Conservation (phyloP, 2,329 filamentous ascomycete species). For the Exophiala aquamarina region DNA sequence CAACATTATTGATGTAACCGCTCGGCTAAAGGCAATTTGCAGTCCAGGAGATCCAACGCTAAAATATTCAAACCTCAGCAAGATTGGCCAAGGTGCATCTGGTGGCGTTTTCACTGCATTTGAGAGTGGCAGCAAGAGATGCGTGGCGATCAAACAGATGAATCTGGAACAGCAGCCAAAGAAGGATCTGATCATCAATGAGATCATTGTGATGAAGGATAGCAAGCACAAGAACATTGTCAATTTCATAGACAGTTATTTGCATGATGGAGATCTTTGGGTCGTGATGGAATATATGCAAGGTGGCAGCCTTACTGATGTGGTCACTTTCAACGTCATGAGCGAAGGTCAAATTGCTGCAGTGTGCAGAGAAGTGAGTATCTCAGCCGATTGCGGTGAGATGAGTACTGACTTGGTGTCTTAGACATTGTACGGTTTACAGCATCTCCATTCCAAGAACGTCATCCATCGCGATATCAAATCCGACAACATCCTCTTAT, state of each 20-base stretch:
- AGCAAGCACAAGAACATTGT: slow-evolving; percentile 98
- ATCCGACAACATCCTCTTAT: slow-evolving; percentile 94
- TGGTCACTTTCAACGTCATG: slow-evolving; percentile 99
- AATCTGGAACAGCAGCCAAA: slow-evolving; percentile 97
- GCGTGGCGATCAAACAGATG: slow-evolving; percentile 99
- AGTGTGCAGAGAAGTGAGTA: slow-evolving; percentile 76
- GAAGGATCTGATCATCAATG: slow-evolving; percentile 98
- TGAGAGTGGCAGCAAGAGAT: slow-evolving; percentile 76
- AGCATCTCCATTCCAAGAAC: slow-evolving; percentile 94
- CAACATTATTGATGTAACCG: slow-evolving; percentile 77
- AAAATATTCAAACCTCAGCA: slow-evolving; percentile 82
- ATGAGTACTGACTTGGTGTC: slow-evolving; percentile 25
- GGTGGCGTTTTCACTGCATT: slow-evolving; percentile 93
- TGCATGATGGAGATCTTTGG: slow-evolving; percentile 89
- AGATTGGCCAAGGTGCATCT: slow-evolving; percentile 96
- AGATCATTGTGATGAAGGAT: slow-evolving; percentile 98
- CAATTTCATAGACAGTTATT: slow-evolving; percentile 97
- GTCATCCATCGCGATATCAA: slow-evolving; percentile 99
- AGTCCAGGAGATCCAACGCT: slow-evolving; percentile 84
- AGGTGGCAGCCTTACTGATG: slow-evolving; percentile 93
- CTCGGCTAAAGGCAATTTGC: slow-evolving; percentile 83
- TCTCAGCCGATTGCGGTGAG: slow-evolving; percentile 3
- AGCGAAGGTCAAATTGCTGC: slow-evolving; percentile 95
- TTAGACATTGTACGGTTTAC: slow-evolving; percentile 79
- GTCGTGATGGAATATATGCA: slow-evolving; percentile 99